Evolutionary conservation across 805 yeast species (phyloP), one percentile per base, ranked within the genome.

Genomic region (Pichia nakasei): DNA sequence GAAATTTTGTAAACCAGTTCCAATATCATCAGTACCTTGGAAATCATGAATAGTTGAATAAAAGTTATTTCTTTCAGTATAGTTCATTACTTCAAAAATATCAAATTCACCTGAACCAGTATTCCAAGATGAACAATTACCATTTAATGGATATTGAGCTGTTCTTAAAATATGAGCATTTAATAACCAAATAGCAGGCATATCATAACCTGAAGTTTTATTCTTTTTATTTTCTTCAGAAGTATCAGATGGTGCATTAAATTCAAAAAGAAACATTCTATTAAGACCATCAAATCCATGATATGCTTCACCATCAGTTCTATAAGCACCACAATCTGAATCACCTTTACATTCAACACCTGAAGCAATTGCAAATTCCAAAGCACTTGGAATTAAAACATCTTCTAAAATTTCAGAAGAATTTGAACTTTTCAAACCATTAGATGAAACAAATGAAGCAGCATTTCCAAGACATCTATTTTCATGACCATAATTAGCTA

Each of bases 101-200:
- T 82, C 91, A 52, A 77, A 80, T 61, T 82, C 88, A 59, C 89
- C 88, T 63, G 88, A 80, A 11, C 89, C 91, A 24, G 82, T 71
- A 37, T 73, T 67, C 89, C 89, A 82, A 55, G 87, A 79, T 7
- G 87, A 80, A 61, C 88, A 82, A 57, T 76, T 77, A 32, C 66
- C 64, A 51, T 76, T 76, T 5, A 64, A 48, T 39, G 81, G 78
- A 57, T 81, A 82, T 61, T 82, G 88, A 3, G 88, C 66, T 18
- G 88, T 82, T 68, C 89, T 73, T 50, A 87, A 79, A 46, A 80
- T 79, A 48, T 75, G 71, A 22, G 83, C 79, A 51, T 81, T 80
- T 54, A 81, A 65, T 46, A 81, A 65, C 87, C 87, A 81, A 52
- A 81, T 81, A 19, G 86, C 88, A 9, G 89, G 86, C 78, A 81